Percentiles rank a stretch among this genome's conserved stretches.
phyloP scores from a whole-genome alignment of 192 early-diverging fungal genomes.

The Coemansia sp. region DNA sequence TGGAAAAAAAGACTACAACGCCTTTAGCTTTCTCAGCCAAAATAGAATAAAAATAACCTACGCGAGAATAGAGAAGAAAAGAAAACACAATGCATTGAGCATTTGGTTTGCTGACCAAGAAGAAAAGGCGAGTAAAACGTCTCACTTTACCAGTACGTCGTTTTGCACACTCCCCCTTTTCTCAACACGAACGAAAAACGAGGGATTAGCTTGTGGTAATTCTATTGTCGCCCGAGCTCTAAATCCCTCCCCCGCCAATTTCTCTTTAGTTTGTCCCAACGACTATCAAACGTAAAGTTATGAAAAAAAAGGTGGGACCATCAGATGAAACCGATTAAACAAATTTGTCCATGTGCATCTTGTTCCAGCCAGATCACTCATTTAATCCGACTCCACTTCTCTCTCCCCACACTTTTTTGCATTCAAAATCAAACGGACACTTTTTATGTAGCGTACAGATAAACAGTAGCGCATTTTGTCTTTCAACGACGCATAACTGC shows the following conservation, averaged over 20 bases:
- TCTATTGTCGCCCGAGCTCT: too few species aligned
- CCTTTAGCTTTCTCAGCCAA: too few species aligned
- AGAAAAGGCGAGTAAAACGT: not conserved
- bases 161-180: too few species aligned
- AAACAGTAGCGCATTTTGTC: not conserved
- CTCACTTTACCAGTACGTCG: too few species aligned
- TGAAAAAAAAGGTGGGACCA: too few species aligned
- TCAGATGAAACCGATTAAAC: not conserved
- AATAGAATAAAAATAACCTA: not conserved
- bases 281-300: too few species aligned
- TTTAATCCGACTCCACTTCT: not conserved
- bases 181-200: too few species aligned
- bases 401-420: not conserved
- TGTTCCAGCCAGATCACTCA: constrained; percentile 1
- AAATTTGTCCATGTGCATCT: not conserved
- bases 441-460: too few species aligned
- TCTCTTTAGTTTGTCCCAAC: too few species aligned
- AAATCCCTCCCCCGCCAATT: too few species aligned
- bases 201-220: too few species aligned
- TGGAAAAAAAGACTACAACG: not conserved
- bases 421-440: too few species aligned
- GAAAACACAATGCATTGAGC: not conserved
- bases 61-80: not conserved
- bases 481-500: not conserved
- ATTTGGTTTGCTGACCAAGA: not conserved